Percentiles rank a stretch among this genome's conserved stretches.
Conservation (phyloP, 345 rosid species). For the Pugionium dolabratum region DNA sequence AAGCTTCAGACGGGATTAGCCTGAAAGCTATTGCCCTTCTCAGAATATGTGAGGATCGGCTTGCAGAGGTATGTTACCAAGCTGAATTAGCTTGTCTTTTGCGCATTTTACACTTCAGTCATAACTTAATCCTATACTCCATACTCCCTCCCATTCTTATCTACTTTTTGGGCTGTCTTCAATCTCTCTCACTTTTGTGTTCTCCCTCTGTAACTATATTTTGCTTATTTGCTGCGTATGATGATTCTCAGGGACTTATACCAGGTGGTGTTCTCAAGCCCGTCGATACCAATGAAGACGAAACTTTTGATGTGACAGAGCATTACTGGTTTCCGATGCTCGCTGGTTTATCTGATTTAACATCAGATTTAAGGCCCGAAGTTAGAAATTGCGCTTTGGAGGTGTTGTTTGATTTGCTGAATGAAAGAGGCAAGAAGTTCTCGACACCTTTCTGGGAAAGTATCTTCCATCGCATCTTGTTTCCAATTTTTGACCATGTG, state of each 20-base stretch:
- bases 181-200: background rate
- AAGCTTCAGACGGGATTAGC: conserved; percentile 87
- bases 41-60: conserved; percentile 97
- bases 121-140: conserved; percentile 4
- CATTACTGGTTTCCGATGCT: conserved; percentile 96
- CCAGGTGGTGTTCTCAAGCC: conserved; percentile 88
- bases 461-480: conserved; percentile 85
- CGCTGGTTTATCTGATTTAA: conserved; percentile 89
- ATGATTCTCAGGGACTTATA: conserved; percentile 64
- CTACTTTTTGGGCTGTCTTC: conserved; percentile 3
- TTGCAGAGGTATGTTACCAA: conserved; percentile 73
- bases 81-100: conserved; percentile 10
- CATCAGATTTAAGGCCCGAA: conserved; percentile 77
- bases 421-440: conserved; percentile 88
- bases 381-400: conserved; percentile 90
- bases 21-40: conserved; percentile 99
- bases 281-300: conserved; percentile 53
- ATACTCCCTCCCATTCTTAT: background rate
- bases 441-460: conserved; percentile 91
- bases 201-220: background rate
- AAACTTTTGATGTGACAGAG: conserved; percentile 76
- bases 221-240: conserved; percentile 31
- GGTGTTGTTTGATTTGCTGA: conserved; percentile 87
- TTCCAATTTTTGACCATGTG: conserved; percentile 92
- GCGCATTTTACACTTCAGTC: conserved; percentile 1